These are phyloP conservation scores for Panicum virgatum DNA, from an alignment of 202 grass and related monocot genomes.

Conservation along the genomic window DNA sequence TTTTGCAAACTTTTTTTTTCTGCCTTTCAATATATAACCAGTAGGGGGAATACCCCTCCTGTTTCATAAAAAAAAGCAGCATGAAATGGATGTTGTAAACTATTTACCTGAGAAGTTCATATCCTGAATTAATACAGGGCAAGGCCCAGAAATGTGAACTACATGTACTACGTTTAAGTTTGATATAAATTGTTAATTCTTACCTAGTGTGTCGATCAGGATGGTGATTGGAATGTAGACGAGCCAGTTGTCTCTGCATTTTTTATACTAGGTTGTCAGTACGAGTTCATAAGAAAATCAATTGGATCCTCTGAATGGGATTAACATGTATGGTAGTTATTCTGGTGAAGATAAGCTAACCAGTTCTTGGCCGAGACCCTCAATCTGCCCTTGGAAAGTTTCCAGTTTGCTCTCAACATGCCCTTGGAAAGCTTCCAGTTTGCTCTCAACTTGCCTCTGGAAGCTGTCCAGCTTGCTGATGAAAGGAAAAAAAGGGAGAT, in stretches of 20 bases:
- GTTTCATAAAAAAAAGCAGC: no score
- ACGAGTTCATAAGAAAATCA: neutral
- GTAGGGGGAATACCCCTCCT: no score
- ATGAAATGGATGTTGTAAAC: neutral
- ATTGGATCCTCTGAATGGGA: neutral
- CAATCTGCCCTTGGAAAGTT: neutral
- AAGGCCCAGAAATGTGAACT: neutral
- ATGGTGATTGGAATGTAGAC: neutral
- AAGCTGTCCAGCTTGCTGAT: conserved; percentile 2
- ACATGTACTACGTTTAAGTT: neutral
- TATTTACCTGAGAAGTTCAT: neutral
- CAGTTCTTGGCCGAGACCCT: conserved; percentile 17
- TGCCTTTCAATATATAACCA: no score
- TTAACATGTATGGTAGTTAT: neutral
- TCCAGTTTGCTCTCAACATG: conserved; percentile 7
- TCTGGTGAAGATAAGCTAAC: conserved; percentile 7
- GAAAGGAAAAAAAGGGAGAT: no score
- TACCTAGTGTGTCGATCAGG: neutral
- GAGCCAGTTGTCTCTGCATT: conserved; percentile 15
- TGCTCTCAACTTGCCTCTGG: conserved; percentile 14
- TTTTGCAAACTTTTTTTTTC: no score
- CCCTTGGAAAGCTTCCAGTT: conserved; percentile 9
- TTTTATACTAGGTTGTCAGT: neutral
- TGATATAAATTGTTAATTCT: neutral
- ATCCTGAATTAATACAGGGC: neutral